Conservation (phyloP, 768 basidiomycete species). For the Pisolithus marmoratus region DNA sequence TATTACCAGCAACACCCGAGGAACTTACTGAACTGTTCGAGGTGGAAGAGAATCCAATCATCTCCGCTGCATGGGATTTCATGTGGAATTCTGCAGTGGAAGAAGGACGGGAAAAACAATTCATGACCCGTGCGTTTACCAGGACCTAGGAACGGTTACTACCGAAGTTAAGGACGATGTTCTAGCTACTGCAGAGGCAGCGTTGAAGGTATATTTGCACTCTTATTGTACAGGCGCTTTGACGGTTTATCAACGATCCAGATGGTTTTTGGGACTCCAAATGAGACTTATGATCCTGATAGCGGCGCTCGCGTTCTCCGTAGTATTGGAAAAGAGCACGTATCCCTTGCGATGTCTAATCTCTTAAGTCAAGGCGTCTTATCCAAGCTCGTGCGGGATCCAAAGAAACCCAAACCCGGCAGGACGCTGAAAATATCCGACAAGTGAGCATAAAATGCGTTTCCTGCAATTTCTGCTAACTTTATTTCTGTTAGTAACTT, state of each 20-base stretch:
- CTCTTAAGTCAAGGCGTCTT: constrained; percentile 62
- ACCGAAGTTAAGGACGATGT: constrained; percentile 27
- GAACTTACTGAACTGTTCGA: constrained; percentile 44
- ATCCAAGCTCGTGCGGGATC: constrained; percentile 60
- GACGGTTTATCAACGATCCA: constrained; percentile 23
- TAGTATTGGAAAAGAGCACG: constrained; percentile 48
- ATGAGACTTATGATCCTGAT: constrained; percentile 62
- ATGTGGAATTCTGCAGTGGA: constrained; percentile 69
- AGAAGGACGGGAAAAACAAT: constrained; percentile 67
- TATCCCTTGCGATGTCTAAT: constrained; percentile 50
- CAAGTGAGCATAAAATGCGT: constrained; percentile 31
- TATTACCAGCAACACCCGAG: constrained; percentile 40
- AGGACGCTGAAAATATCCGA: constrained; percentile 76
- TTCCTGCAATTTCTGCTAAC: neutral
- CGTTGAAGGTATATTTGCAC: constrained; percentile 52
- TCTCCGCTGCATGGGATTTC: constrained; percentile 58
- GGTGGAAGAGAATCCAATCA: constrained; percentile 39
- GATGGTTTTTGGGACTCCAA: constrained; percentile 76
- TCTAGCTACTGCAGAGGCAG: constrained; percentile 56
- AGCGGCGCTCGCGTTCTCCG: constrained; percentile 52
- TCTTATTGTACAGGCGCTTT: neutral
- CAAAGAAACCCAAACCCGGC: constrained; percentile 60
- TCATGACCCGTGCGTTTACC: constrained; percentile 54
- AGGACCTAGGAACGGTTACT: constrained; percentile 29
- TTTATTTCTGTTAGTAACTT: constrained; percentile 47